Evolutionary conservation across 345 rosid species (phyloP).

Genomic region (Brassica cretica): DNA sequence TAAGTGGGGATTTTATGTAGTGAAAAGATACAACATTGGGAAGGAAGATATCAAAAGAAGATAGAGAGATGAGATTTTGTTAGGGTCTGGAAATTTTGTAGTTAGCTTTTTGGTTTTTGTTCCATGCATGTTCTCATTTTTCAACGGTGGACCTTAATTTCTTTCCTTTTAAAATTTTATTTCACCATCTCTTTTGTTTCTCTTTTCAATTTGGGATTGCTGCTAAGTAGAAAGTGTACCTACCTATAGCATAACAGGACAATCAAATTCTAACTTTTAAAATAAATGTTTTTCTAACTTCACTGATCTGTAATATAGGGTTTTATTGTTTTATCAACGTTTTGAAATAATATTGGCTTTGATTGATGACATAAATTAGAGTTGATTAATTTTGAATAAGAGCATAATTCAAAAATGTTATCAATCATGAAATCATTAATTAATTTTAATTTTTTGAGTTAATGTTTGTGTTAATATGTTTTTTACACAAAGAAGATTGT

Average conservation of each 20-base stretch:
- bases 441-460: too few species aligned
- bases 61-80: conserved; percentile 15
- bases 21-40: conserved; percentile 33
- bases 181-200: background rate
- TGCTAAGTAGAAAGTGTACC: conserved; percentile 34
- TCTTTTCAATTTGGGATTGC: conserved; percentile 28
- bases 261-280: conserved; percentile 4
- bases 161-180: background rate
- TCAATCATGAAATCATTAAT: too few species aligned
- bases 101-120: conserved; percentile 21
- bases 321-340: background rate
- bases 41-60: conserved; percentile 24
- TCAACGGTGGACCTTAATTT: conserved; percentile 28
- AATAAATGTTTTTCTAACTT: background rate
- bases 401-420: too few species aligned
- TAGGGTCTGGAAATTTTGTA: conserved; percentile 14
- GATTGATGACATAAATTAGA: too few species aligned
- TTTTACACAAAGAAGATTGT: background rate
- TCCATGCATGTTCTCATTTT: conserved; percentile 30
- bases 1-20: conserved; percentile 30
- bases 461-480: too few species aligned
- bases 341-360: background rate
- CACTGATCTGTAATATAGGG: background rate
- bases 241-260: conserved; percentile 14
- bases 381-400: too few species aligned